Evolutionary conservation across 441 rosid species (phyloP).

Genomic region (Croton setiger): DNA sequence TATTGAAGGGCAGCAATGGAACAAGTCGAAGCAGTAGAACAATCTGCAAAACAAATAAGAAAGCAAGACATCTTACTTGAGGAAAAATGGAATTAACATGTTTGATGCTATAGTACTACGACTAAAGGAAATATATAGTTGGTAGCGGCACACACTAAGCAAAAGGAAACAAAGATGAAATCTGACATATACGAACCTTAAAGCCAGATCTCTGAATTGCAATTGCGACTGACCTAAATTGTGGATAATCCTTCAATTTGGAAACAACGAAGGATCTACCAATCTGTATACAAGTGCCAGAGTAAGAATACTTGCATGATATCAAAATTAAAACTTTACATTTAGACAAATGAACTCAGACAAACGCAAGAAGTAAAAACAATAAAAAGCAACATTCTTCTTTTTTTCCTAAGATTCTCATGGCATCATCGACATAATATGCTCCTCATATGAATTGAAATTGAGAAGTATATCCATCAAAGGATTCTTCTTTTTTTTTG

Average conservation of each 20-base stretch:
- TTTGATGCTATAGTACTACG: not conserved
- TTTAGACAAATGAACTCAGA: not conserved
- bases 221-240: conserved; percentile 78
- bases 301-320: not conserved
- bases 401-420: conserved; percentile 4
- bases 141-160: not conserved
- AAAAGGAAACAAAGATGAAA: not conserved
- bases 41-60: conserved; percentile 28
- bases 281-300: conserved; percentile 42
- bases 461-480: not conserved
- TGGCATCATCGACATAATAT: not conserved
- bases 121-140: not conserved
- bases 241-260: conserved; percentile 90
- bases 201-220: conserved; percentile 86
- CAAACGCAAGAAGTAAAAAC: not conserved
- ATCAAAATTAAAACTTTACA: not conserved
- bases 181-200: conserved; percentile 50
- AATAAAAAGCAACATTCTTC: not conserved
- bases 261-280: conserved; percentile 81
- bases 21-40: conserved; percentile 84
- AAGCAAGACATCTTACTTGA: conserved; percentile 7
- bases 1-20: conserved; percentile 87
- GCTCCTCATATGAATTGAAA: not conserved
- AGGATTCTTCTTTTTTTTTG: conserved; percentile 39
- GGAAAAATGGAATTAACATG: not conserved